phyloP scores from a whole-genome alignment of 257 asterid genomes.

The Rehmannia glutinosa region DNA sequence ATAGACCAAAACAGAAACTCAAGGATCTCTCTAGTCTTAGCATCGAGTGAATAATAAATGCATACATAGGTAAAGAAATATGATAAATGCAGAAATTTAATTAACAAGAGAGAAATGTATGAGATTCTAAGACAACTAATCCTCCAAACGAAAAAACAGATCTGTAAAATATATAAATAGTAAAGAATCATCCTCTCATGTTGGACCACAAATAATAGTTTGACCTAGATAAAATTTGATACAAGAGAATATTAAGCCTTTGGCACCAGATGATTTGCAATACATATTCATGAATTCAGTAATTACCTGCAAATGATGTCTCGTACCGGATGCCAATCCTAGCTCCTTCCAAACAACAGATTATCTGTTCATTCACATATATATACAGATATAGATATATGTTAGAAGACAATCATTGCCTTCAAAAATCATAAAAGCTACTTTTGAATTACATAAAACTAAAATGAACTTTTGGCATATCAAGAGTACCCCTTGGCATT shows the following conservation, averaged over 20 bases:
- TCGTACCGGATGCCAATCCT: conserved; percentile 79
- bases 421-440: background rate
- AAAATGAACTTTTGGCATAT: background rate
- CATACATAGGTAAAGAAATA: background rate
- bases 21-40: background rate
- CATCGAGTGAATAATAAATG: background rate
- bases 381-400: background rate
- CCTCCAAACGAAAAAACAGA: background rate
- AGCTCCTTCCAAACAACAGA: conserved; percentile 78
- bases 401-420: background rate
- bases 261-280: background rate
- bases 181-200: background rate
- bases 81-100: background rate
- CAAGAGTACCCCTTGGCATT: background rate
- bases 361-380: conserved; percentile 37
- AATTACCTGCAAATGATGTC: conserved; percentile 75
- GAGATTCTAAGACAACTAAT: background rate
- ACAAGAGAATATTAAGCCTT: background rate
- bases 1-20: background rate
- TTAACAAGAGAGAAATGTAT: background rate
- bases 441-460: background rate
- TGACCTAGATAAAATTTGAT: background rate
- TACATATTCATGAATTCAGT: background rate
- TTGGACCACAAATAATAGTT: background rate
- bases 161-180: background rate